Percentiles rank a stretch among this genome's conserved stretches.
Evolutionary conservation across 192 early-diverging fungal genomes (phyloP).

Genomic region (Rhizophagus sp.): DNA sequence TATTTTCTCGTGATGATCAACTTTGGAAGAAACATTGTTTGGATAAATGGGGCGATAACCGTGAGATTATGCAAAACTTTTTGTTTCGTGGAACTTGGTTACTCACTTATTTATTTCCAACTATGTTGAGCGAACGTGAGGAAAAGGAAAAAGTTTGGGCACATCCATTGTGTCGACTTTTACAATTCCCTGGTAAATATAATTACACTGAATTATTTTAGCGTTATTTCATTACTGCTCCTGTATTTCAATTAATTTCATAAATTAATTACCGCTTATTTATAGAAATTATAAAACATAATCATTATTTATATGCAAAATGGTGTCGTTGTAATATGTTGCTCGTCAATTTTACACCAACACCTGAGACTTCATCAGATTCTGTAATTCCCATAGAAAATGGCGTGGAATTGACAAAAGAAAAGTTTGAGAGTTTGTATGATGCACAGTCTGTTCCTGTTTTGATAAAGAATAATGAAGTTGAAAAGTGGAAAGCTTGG

Average conservation of each 20-base stretch:
- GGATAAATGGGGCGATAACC: constrained; percentile 11
- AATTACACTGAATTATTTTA: not conserved
- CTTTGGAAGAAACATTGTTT: constrained; percentile 40
- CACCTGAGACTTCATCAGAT: constrained; percentile 19
- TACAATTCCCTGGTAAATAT: not conserved
- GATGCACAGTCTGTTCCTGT: constrained; percentile 39
- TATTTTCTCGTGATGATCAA: constrained; percentile 41
- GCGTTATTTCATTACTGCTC: not conserved
- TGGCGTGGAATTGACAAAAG: constrained; percentile 30
- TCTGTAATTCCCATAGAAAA: constrained; percentile 34
- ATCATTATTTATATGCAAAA: constrained; percentile 36
- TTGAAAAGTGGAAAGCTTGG: constrained; percentile 48
- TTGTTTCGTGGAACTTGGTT: constrained; percentile 41
- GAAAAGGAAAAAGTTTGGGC: constrained; percentile 28
- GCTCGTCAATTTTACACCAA: constrained; percentile 42
- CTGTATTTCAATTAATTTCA: not conserved
- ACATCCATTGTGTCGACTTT: constrained; percentile 9
- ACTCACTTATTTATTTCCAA: constrained; percentile 41
- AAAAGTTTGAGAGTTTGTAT: constrained; percentile 37
- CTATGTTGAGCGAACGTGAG: constrained; percentile 28
- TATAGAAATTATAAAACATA: constrained; percentile 33
- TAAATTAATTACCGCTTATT: not conserved
- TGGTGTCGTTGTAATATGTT: constrained; percentile 42
- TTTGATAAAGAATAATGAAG: constrained; percentile 40
- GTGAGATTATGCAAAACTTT: constrained; percentile 19